phyloP scores from a whole-genome alignment of 805 yeast species.

The Metschnikowia lunata region DNA sequence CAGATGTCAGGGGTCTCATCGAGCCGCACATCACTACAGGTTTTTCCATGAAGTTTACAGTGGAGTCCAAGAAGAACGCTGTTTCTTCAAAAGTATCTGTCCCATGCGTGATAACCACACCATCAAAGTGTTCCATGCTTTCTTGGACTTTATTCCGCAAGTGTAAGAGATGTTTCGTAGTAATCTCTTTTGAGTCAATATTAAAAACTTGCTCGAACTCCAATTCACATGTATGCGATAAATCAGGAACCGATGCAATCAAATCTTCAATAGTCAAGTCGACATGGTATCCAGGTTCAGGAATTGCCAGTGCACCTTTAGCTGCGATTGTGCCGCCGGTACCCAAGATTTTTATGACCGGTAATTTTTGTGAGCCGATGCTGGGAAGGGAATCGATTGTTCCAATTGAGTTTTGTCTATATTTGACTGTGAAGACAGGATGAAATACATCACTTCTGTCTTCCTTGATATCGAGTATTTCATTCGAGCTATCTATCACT shows the following conservation, averaged over 20 bases:
- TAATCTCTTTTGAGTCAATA: constrained; percentile 56
- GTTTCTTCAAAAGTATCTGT: constrained; percentile 69
- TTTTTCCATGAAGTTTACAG: constrained; percentile 32
- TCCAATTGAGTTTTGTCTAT: constrained; percentile 30
- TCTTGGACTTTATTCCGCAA: constrained; percentile 45
- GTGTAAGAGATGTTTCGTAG: constrained; percentile 40
- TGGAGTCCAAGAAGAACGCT: constrained; percentile 55
- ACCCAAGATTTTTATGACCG: constrained; percentile 46
- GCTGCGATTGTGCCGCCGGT: constrained; percentile 62
- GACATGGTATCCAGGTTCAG: constrained; percentile 52
- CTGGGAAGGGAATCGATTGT: constrained; percentile 18
- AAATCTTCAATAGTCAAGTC: constrained; percentile 39
- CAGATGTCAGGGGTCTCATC: constrained; percentile 69
- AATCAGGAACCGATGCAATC: constrained; percentile 51
- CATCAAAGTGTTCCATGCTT: constrained; percentile 45
- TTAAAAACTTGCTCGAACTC: constrained; percentile 62
- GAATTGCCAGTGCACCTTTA: constrained; percentile 42
- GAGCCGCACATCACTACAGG: constrained; percentile 70
- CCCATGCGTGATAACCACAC: constrained; percentile 67
- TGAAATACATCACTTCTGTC: constrained; percentile 26
- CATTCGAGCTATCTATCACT: neutral
- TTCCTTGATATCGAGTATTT: constrained; percentile 19
- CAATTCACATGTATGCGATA: constrained; percentile 49
- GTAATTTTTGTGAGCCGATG: constrained; percentile 18
- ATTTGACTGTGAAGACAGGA: constrained; percentile 32